Conservation (phyloP, 2,329 filamentous ascomycete genomes). For the Apiospora hydei region DNA sequence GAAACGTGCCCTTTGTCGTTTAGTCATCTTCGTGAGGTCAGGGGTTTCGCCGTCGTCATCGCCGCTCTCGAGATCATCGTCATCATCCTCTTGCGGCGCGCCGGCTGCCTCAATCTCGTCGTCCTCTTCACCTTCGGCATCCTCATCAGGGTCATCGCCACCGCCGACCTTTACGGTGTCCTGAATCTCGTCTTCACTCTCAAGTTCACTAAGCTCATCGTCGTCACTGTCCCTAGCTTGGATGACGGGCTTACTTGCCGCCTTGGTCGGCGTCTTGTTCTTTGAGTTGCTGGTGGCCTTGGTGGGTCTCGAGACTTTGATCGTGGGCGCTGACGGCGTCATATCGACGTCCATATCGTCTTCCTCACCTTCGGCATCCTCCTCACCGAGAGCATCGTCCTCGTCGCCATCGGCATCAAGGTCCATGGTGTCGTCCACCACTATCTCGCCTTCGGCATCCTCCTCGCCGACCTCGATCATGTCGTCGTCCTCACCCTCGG, state of each 20-base stretch:
- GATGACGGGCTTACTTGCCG: slow-evolving; percentile 41
- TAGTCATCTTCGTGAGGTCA: slow-evolving; percentile 67
- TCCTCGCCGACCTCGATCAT: slow-evolving; percentile 40
- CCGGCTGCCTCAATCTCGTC: slow-evolving; percentile 54
- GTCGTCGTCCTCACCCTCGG: slow-evolving; percentile 48
- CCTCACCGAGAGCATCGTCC: slow-evolving; percentile 41
- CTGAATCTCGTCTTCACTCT: slow-evolving; percentile 57
- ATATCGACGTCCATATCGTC: slow-evolving; percentile 55
- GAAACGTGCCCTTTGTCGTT: slow-evolving; percentile 65
- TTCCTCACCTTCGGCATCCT: slow-evolving; percentile 58
- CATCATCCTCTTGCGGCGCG: slow-evolving; percentile 41
- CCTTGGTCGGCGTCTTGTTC: slow-evolving; percentile 35
- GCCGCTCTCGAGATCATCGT: slow-evolving; percentile 46
- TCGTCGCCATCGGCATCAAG: slow-evolving; percentile 54
- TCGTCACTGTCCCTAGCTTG: slow-evolving; percentile 54
- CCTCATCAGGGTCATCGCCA: slow-evolving; percentile 48
- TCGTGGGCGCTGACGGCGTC: slow-evolving; percentile 49
- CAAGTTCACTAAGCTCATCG: slow-evolving; percentile 64
- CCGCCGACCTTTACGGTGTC: slow-evolving; percentile 53
- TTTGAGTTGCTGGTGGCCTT: slow-evolving; percentile 40
- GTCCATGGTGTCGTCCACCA: slow-evolving; percentile 47
- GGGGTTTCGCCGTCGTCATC: slow-evolving; percentile 57
- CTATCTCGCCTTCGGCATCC: slow-evolving; percentile 43
- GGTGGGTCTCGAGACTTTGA: slow-evolving; percentile 57
- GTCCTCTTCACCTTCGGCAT: slow-evolving; percentile 50